Evolutionary conservation across 306 rosid genomes (phyloP).

Genomic region (Mimosa pudica): DNA sequence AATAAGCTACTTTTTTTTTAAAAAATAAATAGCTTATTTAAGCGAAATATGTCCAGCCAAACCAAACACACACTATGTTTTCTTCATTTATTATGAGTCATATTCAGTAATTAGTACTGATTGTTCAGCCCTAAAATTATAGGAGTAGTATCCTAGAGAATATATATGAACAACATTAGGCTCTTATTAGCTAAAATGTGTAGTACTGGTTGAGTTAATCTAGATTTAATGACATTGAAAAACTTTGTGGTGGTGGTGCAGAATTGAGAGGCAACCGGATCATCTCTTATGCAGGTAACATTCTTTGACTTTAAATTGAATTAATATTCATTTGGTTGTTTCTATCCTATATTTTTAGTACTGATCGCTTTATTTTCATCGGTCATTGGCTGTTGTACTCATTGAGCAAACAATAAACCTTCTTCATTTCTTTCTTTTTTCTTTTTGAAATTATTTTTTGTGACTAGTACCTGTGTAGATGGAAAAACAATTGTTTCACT

Average conservation of each 20-base stretch:
- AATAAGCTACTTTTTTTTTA: too few relatives aligned
- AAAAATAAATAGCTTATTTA: too few relatives aligned
- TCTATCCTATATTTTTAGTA: background rate
- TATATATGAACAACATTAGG: background rate
- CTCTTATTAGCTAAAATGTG: background rate
- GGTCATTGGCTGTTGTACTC: background rate
- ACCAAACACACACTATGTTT: too few relatives aligned
- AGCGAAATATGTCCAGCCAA: too few relatives aligned
- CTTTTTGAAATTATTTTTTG: background rate
- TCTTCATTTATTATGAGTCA: too few relatives aligned
- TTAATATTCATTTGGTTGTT: background rate
- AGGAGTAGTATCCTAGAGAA: background rate
- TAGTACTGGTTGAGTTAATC: background rate
- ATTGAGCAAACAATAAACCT: background rate
- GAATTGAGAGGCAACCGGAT: constrained; percentile 56
- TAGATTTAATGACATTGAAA: constrained; percentile 8
- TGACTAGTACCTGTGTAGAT: background rate
- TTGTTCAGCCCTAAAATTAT: background rate
- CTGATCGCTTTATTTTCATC: background rate
- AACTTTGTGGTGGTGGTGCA: constrained; percentile 38
- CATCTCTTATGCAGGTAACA: constrained; percentile 60
- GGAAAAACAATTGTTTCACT: background rate
- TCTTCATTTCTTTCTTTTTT: background rate
- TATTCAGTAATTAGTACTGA: background rate
- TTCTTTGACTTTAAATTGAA: constrained; percentile 5